These are phyloP conservation scores for Geotrichum restrictum DNA, from an alignment of 1,139 yeast species.

Conservation along the genomic window DNA sequence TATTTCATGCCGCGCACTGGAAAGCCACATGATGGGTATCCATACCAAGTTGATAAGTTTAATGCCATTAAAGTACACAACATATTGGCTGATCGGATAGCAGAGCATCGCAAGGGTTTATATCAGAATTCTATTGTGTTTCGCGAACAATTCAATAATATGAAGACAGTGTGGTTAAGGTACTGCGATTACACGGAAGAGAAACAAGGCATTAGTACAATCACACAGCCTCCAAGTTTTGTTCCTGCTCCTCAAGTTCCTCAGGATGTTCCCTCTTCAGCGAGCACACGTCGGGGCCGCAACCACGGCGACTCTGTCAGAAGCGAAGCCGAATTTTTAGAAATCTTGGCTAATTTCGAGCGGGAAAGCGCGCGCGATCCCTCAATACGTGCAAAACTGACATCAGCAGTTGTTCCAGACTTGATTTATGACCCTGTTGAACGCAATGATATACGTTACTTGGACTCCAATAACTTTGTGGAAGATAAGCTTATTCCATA, in stretches of 20 bases:
- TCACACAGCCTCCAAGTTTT: not conserved
- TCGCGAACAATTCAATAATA: conserved; percentile 48
- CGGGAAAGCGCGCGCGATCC: conserved; percentile 82
- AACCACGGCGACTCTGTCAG: conserved; percentile 68
- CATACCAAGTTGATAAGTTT: conserved; percentile 44
- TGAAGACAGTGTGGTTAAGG: conserved; percentile 47
- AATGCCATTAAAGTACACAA: conserved; percentile 44
- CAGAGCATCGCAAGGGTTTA: conserved; percentile 35
- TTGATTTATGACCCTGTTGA: conserved; percentile 66
- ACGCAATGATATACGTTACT: conserved; percentile 46
- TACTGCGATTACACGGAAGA: conserved; percentile 54
- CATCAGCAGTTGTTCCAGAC: conserved; percentile 80
- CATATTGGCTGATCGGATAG: conserved; percentile 37
- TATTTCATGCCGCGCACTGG: conserved; percentile 42
- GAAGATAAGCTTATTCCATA: conserved; percentile 54
- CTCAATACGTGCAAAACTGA: conserved; percentile 68
- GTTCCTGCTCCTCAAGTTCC: conserved; percentile 11
- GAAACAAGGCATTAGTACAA: conserved; percentile 26
- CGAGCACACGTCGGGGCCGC: conserved; percentile 28
- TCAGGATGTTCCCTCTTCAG: conserved; percentile 17
- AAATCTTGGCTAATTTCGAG: conserved; percentile 65
- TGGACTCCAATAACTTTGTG: conserved; percentile 70
- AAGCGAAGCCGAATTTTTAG: conserved; percentile 85
- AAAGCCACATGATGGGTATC: conserved; percentile 46
- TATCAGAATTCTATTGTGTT: conserved; percentile 42